Evolutionary conservation across 2,329 filamentous ascomycete genomes (phyloP).

Genomic region (Penicillium sp.): DNA sequence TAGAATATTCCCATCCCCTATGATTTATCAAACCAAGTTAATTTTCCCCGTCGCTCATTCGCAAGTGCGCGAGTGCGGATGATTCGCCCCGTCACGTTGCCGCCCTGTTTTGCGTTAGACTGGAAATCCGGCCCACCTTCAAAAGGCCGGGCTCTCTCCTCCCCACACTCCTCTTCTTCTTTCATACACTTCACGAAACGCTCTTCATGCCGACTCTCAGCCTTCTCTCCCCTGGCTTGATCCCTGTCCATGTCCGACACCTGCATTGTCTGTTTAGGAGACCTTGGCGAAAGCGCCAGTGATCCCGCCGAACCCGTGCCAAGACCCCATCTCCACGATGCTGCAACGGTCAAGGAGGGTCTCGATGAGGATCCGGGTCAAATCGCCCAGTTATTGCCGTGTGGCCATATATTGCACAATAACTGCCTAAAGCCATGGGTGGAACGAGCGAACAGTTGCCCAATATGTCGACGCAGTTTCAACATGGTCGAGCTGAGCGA

Average conservation of each 20-base stretch:
- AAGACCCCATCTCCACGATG: constrained; percentile 41
- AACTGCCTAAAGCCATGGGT: constrained; percentile 92
- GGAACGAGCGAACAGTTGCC: constrained; percentile 94
- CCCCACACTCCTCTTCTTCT: constrained; percentile 29
- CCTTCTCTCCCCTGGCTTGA: constrained; percentile 18
- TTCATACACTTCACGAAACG: constrained; percentile 22
- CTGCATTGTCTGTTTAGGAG: constrained; percentile 71
- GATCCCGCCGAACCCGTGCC: constrained; percentile 47
- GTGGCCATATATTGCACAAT: constrained; percentile 90
- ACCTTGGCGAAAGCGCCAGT: constrained; percentile 61
- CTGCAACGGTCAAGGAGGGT: constrained; percentile 29
- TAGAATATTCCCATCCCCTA: background rate
- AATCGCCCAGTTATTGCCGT: constrained; percentile 68
- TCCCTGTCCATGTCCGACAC: constrained; percentile 60
- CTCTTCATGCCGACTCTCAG: constrained; percentile 29
- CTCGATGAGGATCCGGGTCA: constrained; percentile 46
- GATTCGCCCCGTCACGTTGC: constrained; percentile 39
- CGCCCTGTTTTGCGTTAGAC: constrained; percentile 40
- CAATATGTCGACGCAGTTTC: constrained; percentile 90
- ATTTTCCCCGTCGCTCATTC: constrained; percentile 14
- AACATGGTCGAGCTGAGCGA: constrained; percentile 85
- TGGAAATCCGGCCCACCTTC: constrained; percentile 38
- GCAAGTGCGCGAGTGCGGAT: constrained; percentile 9
- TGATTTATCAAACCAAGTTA: background rate
- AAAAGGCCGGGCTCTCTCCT: constrained; percentile 40